Evolutionary conservation across 192 early-diverging fungal species (phyloP), one percentile per base, ranked within the genome.

Genomic region (Coemansia sp.): DNA sequence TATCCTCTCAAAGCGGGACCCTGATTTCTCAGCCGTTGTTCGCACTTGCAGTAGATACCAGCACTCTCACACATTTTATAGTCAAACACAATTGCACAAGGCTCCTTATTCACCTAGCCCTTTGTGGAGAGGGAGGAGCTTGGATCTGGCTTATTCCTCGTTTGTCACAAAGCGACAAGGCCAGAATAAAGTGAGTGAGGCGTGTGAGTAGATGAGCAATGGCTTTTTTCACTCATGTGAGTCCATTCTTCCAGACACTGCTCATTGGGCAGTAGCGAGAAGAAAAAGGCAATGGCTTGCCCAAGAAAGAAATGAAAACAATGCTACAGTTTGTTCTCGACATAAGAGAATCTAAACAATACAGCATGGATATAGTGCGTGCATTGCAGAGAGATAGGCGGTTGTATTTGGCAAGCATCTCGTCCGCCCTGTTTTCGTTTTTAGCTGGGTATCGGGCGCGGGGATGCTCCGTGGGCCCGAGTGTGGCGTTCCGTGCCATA

Each of bases 121-220:
- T 33, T 35, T 36, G 9, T 6, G 9, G 35, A 3, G 34, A 19
- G n/a, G 8, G 51, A 35, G 48, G 17, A 60, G 17, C 42, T 33
- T 8, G 56, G 14, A n/a, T 16, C 10, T 60, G 11, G 4, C 40
- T 19, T 6, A 34, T 16, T 10, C 14, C 19, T 19, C 19, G 59
- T 33, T n/a, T 60, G 36, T n/a, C 36, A 5, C 35, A 56, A 39
- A 6, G 35, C 59, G 3, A 7, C 54, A 56, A 35, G 21, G 48
- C 19, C 42, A 7, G 7, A 50, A 50, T 56, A 35, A 56, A 17
- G 8, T 36, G 34, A 40, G 36, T 19, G 36, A 39, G 59, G 36
- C 59, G 59, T 60, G 59, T 39, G 59, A 60, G 59, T 60, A 39
- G 59, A 60, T 34, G 59, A 60, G 35, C n/a, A 14, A 21, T 21